Percentiles rank a stretch among this genome's conserved stretches.
Conservation (phyloP, 352 stramenopile species). For the Globisporangium canariense region DNA sequence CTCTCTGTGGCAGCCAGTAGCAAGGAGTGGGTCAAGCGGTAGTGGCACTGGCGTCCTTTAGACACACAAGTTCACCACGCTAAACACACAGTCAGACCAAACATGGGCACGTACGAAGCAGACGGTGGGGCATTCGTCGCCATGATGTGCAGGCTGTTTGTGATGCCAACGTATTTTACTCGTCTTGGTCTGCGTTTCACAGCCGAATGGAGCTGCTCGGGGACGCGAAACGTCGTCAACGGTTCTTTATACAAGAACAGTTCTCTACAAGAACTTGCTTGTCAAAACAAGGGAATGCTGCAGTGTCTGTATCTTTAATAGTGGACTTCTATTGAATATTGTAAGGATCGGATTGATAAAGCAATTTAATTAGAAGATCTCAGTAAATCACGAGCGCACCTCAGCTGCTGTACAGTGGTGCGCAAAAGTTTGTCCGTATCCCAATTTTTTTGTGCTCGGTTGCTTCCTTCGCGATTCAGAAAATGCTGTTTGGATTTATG, state of each 20-base stretch:
- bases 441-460: too few species aligned
- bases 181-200: neutral
- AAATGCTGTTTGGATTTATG: too few species aligned
- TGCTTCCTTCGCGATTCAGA: too few species aligned
- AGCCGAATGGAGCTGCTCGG: neutral
- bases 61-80: neutral
- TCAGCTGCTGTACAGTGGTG: too few species aligned
- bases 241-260: constrained; percentile 1
- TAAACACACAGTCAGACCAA: neutral
- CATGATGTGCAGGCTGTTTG: neutral
- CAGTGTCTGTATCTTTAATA: neutral
- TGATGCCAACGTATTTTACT: neutral
- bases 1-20: constrained; percentile 16
- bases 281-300: neutral
- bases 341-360: neutral
- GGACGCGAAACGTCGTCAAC: constrained; percentile 8
- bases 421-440: too few species aligned
- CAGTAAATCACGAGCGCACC: too few species aligned
- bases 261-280: constrained; percentile 7
- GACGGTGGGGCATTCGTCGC: neutral
- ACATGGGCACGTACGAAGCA: constrained; percentile 9
- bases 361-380: too few species aligned
- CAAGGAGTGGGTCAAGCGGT: neutral
- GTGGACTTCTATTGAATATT: neutral
- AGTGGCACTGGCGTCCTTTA: neutral